Percentiles rank a stretch among this genome's conserved stretches.
Evolutionary conservation across 371 early-diverging fungal species (phyloP).

Genomic region (Coemansia sp.): DNA sequence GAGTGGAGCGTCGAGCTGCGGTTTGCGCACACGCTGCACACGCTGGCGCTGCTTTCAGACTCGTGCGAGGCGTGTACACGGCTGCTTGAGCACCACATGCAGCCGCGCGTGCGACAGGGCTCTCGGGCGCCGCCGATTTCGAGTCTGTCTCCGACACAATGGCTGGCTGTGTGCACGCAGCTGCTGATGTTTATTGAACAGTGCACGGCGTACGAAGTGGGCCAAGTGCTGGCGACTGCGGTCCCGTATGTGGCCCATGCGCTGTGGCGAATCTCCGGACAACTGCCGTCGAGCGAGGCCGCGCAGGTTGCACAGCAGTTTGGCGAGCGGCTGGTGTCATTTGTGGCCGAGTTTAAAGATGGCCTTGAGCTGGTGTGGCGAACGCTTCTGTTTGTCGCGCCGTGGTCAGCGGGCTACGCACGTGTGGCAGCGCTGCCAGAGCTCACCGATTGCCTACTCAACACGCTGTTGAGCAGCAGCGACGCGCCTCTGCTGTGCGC

Average conservation of each 20-base stretch:
- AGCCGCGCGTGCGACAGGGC: background rate
- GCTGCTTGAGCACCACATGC: slow-evolving; percentile 8
- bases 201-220: background rate
- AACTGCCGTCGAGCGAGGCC: background rate
- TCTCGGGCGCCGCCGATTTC: background rate
- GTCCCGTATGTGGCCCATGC: slow-evolving; percentile 31
- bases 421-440: slow-evolving; percentile 18
- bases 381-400: slow-evolving; percentile 26
- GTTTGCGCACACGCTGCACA: slow-evolving; percentile 19
- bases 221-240: background rate
- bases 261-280: slow-evolving; percentile 19
- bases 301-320: slow-evolving; percentile 16
- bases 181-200: slow-evolving; percentile 20
- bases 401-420: slow-evolving; percentile 27
- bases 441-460: slow-evolving; percentile 7
- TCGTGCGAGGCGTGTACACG: background rate
- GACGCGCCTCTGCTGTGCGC: slow-evolving; percentile 9
- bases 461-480: slow-evolving; percentile 11
- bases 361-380: slow-evolving; percentile 24
- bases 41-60: slow-evolving; percentile 18
- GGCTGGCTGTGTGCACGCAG: slow-evolving; percentile 15
- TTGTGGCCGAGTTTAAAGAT: slow-evolving; percentile 15
- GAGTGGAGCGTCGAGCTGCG: slow-evolving; percentile 27
- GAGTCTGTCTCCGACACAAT: slow-evolving; percentile 23
- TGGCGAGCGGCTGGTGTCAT: slow-evolving; percentile 22